These are phyloP conservation scores for Fusarium mexicanum DNA, from an alignment of 2,329 filamentous ascomycete species.

Conservation along the genomic window DNA sequence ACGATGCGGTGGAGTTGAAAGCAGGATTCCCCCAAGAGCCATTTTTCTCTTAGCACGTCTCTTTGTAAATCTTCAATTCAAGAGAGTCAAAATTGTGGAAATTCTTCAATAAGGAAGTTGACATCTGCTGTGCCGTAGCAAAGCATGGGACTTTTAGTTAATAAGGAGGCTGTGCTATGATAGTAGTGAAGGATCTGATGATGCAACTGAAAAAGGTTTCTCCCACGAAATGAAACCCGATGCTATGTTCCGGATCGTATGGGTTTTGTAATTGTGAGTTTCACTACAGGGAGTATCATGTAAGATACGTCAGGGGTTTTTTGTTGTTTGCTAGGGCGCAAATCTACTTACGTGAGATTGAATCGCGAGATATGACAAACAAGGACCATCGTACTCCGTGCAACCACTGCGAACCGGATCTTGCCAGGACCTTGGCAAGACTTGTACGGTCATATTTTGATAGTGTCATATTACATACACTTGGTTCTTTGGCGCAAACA, in stretches of 20 bases:
- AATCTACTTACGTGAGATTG: conserved; percentile 5
- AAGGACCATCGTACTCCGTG: not conserved
- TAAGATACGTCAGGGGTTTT: not conserved
- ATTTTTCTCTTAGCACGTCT: not conserved
- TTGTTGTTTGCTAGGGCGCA: not conserved
- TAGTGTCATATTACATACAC: not conserved
- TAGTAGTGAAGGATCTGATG: not conserved
- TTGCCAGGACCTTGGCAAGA: not conserved
- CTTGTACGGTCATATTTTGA: not conserved
- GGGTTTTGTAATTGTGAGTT: conserved; percentile 7
- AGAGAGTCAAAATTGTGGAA: not conserved
- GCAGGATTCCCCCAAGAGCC: not conserved
- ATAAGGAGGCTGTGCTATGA: conserved; percentile 13
- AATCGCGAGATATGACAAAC: not conserved
- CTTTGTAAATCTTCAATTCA: not conserved
- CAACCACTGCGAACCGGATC: not conserved
- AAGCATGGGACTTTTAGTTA: conserved; percentile 15
- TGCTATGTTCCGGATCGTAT: not conserved
- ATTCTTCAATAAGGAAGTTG: conserved; percentile 12
- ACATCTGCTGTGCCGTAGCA: conserved; percentile 14
- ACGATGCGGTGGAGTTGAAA: conserved; percentile 22
- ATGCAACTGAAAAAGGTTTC: not conserved
- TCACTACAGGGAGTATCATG: not conserved
- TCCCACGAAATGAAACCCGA: not conserved
- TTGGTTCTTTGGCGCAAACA: not conserved